phyloP scores from a whole-genome alignment of 2,329 filamentous ascomycete species.

The Neofusicoccum ribis region DNA sequence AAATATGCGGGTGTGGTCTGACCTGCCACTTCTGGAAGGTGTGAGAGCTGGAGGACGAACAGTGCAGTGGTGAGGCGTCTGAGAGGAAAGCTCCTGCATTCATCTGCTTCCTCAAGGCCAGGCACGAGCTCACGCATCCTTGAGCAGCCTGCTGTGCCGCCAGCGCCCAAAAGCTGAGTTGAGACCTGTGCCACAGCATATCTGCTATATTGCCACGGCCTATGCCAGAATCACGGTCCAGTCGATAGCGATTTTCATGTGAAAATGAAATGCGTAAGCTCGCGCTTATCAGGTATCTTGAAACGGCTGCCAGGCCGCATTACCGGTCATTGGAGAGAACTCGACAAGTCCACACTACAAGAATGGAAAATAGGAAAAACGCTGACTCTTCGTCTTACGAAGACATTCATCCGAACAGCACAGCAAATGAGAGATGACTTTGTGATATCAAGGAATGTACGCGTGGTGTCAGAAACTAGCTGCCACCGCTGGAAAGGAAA shows the following conservation, averaged over 20 bases:
- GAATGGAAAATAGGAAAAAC: no score
- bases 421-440: no score
- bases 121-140: background rate
- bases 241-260: background rate
- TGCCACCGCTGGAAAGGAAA: no score
- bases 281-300: background rate
- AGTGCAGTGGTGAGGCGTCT: background rate
- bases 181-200: slow-evolving; percentile 3
- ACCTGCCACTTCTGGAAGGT: slow-evolving; percentile 8
- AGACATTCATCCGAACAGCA: no score
- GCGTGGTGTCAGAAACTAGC: no score
- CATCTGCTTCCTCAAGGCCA: background rate
- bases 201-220: background rate
- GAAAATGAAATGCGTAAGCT: background rate
- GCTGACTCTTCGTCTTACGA: no score
- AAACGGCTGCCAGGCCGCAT: background rate
- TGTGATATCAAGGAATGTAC: no score
- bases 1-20: background rate
- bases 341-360: background rate
- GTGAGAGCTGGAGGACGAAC: background rate
- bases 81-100: background rate
- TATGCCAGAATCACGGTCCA: background rate
- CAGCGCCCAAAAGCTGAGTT: background rate
- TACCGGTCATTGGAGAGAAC: background rate
- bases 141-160: background rate